Conservation (phyloP, 2,329 filamentous ascomycete species). For the Exserohilum rostratum region DNA sequence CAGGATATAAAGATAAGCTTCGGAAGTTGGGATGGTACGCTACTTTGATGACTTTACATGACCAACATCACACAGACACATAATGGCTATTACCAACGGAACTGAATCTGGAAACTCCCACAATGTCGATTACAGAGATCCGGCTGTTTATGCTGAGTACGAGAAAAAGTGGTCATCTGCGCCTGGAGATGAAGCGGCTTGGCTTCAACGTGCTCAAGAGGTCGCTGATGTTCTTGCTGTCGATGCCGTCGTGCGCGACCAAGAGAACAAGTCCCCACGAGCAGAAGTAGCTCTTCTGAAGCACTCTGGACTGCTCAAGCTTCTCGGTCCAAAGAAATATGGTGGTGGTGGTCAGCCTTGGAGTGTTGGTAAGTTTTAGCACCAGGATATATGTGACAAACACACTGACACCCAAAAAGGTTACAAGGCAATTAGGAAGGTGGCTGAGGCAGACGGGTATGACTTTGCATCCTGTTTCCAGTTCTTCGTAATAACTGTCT, state of each 20-base stretch:
- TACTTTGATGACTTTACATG: background rate
- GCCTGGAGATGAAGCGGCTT: slow-evolving; percentile 51
- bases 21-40: background rate
- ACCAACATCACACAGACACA: background rate
- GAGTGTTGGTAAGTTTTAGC: slow-evolving; percentile 52
- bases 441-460: slow-evolving; percentile 68
- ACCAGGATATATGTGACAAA: background rate
- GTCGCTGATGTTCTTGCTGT: slow-evolving; percentile 57
- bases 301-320: slow-evolving; percentile 57
- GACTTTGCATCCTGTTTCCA: background rate
- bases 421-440: slow-evolving; percentile 65
- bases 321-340: slow-evolving; percentile 58
- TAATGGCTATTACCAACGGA: slow-evolving; percentile 19
- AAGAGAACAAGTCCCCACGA: slow-evolving; percentile 59
- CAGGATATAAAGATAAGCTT: background rate
- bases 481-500: background rate
- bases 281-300: slow-evolving; percentile 61
- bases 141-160: slow-evolving; percentile 50
- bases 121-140: slow-evolving; percentile 37
- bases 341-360: slow-evolving; percentile 61
- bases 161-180: slow-evolving; percentile 46
- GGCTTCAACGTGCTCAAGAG: slow-evolving; percentile 57
- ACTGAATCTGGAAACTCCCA: slow-evolving; percentile 18
- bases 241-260: slow-evolving; percentile 57
- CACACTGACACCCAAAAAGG: background rate